These are phyloP conservation scores for Termitomyces titanicus DNA, from an alignment of 768 basidiomycete genomes.

Conservation along the genomic window DNA sequence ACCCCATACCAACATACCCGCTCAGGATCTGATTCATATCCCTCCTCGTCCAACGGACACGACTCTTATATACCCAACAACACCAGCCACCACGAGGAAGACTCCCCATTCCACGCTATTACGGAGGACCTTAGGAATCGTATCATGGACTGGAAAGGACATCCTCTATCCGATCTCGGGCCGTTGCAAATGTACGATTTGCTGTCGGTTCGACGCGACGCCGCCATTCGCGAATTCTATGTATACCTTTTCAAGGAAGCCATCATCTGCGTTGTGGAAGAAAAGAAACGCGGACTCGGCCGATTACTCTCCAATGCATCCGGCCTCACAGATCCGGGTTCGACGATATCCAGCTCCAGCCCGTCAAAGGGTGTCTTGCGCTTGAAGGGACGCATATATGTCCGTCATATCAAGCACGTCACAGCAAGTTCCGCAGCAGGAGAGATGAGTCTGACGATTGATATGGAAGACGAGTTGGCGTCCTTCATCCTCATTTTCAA, in stretches of 20 bases:
- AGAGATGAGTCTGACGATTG: slow-evolving; percentile 92
- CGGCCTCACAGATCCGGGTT: slow-evolving; percentile 47
- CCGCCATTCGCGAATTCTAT: slow-evolving; percentile 89
- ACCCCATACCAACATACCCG: slow-evolving; percentile 27
- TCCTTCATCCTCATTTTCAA: slow-evolving; percentile 96
- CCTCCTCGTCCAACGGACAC: slow-evolving; percentile 29
- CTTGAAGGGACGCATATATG: slow-evolving; percentile 93
- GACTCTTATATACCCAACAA: slow-evolving; percentile 25
- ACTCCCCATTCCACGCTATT: slow-evolving; percentile 78
- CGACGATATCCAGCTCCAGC: slow-evolving; percentile 33
- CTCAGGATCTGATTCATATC: slow-evolving; percentile 28
- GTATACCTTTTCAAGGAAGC: slow-evolving; percentile 98
- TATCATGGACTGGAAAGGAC: slow-evolving; percentile 96
- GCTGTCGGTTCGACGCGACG: slow-evolving; percentile 82
- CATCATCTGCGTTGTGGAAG: slow-evolving; percentile 96
- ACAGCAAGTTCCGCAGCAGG: slow-evolving; percentile 72
- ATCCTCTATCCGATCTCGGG: slow-evolving; percentile 86
- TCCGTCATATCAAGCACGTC: slow-evolving; percentile 90
- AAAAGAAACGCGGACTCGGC: slow-evolving; percentile 82
- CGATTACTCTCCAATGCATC: slow-evolving; percentile 68
- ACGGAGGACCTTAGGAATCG: slow-evolving; percentile 87
- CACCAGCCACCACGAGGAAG: slow-evolving; percentile 50
- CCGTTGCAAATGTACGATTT: slow-evolving; percentile 90
- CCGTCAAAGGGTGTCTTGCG: slow-evolving; percentile 71
- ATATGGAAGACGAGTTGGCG: slow-evolving; percentile 97